Conservation (phyloP, 2,329 filamentous ascomycete species). For the Verticillium nubilum region DNA sequence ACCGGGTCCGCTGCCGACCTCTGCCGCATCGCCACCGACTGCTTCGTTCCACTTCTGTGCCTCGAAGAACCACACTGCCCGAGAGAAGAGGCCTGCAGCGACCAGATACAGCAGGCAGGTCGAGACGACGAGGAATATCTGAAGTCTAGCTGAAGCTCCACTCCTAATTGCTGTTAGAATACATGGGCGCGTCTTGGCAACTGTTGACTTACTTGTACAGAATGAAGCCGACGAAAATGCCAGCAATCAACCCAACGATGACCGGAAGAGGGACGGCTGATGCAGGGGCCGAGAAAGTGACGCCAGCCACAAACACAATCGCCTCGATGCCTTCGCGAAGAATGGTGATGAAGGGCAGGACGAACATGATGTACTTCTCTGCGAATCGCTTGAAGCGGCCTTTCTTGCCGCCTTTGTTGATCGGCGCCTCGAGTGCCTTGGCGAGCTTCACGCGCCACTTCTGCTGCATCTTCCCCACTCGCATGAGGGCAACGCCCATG, state of each 20-base stretch:
- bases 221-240: conserved; percentile 61
- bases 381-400: conserved; percentile 54
- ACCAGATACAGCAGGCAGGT: conserved; percentile 83
- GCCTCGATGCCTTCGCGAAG: conserved; percentile 81
- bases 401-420: conserved; percentile 35
- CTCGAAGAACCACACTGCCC: conserved; percentile 70
- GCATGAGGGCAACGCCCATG: conserved; percentile 74
- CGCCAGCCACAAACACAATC: conserved; percentile 80
- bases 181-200: too few relatives aligned
- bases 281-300: conserved; percentile 70
- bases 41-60: conserved; percentile 62
- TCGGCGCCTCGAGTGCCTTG: conserved; percentile 54
- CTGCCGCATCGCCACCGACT: conserved; percentile 51
- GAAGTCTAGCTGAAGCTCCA: conserved; percentile 38
- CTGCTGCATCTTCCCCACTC: conserved; percentile 75
- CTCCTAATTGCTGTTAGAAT: conserved; percentile 24
- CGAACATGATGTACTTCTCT: conserved; percentile 81
- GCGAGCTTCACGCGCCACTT: conserved; percentile 85
- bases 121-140: conserved; percentile 74
- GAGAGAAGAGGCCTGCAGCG: conserved; percentile 75
- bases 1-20: conserved; percentile 56
- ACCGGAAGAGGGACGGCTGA: conserved; percentile 73
- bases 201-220: conserved; percentile 74
- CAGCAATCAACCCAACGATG: conserved; percentile 64
- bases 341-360: conserved; percentile 83